Evolutionary conservation across 2,329 filamentous ascomycete genomes (phyloP).

Genomic region (Drechslerella stenobrocha): DNA sequence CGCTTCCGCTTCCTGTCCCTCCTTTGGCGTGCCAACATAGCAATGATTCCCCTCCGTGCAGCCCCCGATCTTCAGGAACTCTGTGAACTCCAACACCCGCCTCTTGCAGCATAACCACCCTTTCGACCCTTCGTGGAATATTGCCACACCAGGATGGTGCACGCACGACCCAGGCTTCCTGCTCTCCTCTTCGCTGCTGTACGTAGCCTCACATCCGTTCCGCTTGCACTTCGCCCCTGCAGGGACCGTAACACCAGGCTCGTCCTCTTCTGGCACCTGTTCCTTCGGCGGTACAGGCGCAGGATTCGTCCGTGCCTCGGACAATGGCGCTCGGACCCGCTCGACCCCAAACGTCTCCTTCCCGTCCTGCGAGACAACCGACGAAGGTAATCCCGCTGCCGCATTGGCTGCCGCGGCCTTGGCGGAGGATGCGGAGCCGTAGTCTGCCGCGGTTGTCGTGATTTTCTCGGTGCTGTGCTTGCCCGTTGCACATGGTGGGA

Average conservation of each 20-base stretch:
- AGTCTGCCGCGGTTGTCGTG: conserved; percentile 66
- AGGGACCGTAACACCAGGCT: conserved; percentile 72
- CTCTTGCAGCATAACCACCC: conserved; percentile 97
- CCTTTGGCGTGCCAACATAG: conserved; percentile 75
- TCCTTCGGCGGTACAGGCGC: conserved; percentile 68
- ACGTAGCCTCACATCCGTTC: conserved; percentile 70
- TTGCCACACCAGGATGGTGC: conserved; percentile 83
- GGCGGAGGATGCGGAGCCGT: conserved; percentile 57
- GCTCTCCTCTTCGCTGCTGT: conserved; percentile 62
- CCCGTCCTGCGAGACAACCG: conserved; percentile 58
- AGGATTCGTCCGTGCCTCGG: conserved; percentile 55
- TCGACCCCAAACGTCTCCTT: conserved; percentile 58
- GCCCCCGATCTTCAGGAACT: conserved; percentile 94
- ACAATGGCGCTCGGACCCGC: conserved; percentile 51
- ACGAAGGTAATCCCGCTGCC: conserved; percentile 37
- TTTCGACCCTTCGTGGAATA: conserved; percentile 96
- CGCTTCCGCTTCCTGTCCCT: conserved; percentile 56
- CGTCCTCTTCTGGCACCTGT: conserved; percentile 74
- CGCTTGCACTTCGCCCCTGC: conserved; percentile 76
- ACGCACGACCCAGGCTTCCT: conserved; percentile 76
- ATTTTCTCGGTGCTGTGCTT: conserved; percentile 86
- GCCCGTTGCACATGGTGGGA: conserved; percentile 88
- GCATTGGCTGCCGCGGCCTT: conserved; percentile 56
- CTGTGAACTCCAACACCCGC: conserved; percentile 91
- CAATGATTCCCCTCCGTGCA: conserved; percentile 83